Conservation (phyloP, 2,329 filamentous ascomycete species). For the Sphaerostilbella broomeana region DNA sequence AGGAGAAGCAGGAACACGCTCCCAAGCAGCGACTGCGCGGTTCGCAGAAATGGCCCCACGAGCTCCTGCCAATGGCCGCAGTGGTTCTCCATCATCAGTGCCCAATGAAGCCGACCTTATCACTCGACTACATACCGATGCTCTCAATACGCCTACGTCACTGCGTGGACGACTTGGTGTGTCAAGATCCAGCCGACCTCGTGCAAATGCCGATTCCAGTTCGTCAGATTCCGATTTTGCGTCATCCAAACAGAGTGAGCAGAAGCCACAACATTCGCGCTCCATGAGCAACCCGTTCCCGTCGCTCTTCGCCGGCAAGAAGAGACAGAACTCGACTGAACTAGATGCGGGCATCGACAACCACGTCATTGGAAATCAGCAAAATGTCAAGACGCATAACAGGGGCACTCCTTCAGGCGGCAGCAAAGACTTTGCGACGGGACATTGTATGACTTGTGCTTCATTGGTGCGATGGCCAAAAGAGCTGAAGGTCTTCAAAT, state of each 20-base stretch:
- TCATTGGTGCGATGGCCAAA: conserved; percentile 74
- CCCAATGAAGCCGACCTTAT: conserved; percentile 28
- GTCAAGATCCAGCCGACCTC: conserved; percentile 18
- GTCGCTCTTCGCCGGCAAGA: conserved; percentile 57
- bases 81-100: conserved; percentile 21
- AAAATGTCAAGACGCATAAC: conserved; percentile 21
- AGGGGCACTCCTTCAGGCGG: conserved; percentile 29
- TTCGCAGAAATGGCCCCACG: conserved; percentile 28
- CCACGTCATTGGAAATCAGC: conserved; percentile 16
- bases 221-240: conserved; percentile 39
- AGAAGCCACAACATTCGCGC: conserved; percentile 30
- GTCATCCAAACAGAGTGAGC: conserved; percentile 19
- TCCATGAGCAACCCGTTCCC: conserved; percentile 79
- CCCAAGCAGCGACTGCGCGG: conserved; percentile 12
- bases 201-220: conserved; percentile 33
- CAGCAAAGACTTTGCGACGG: conserved; percentile 56
- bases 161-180: conserved; percentile 23
- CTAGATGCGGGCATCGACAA: conserved; percentile 24
- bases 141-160: conserved; percentile 27
- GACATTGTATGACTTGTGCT: conserved; percentile 81
- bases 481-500: conserved; percentile 67
- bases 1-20: conserved; percentile 4
- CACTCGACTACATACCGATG: conserved; percentile 30
- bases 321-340: conserved; percentile 42
- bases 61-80: conserved; percentile 18